phyloP scores from a whole-genome alignment of 2,329 filamentous ascomycete species.

The Cordyceps cicadae region DNA sequence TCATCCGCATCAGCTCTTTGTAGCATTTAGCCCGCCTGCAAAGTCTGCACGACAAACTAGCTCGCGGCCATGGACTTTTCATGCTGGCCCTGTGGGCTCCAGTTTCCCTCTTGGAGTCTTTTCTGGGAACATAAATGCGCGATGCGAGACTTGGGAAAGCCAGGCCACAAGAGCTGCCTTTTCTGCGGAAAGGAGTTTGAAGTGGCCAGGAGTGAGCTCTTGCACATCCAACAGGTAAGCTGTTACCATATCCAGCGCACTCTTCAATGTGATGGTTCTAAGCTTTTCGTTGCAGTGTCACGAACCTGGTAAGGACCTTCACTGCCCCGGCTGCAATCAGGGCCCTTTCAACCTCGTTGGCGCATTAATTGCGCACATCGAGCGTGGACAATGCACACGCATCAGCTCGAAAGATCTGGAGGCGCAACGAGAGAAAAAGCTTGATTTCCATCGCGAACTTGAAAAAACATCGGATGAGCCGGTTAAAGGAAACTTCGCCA shows the following conservation, averaged over 20 bases:
- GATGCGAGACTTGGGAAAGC: constrained; percentile 17
- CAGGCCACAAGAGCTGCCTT: constrained; percentile 28
- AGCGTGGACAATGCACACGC: constrained; percentile 30
- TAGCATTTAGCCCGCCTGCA: too few species aligned
- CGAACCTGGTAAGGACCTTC: constrained; percentile 30
- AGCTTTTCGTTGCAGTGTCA: constrained; percentile 25
- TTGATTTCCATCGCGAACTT: constrained; percentile 26
- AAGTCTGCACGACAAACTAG: too few species aligned
- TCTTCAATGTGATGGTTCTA: background rate
- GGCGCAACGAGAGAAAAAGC: constrained; percentile 27
- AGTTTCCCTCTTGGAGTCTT: constrained; percentile 19
- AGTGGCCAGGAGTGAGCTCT: constrained; percentile 22
- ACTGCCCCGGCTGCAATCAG: constrained; percentile 38
- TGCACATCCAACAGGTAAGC: constrained; percentile 29
- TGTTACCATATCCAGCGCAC: background rate
- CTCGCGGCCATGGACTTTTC: constrained; percentile 12
- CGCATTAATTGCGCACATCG: constrained; percentile 37
- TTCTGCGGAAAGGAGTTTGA: constrained; percentile 30
- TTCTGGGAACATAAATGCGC: constrained; percentile 24
- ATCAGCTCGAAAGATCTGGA: constrained; percentile 28
- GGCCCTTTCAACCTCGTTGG: constrained; percentile 29
- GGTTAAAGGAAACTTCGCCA: constrained; percentile 21
- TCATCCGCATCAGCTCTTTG: background rate
- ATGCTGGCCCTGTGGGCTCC: constrained; percentile 23
- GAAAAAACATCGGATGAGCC: constrained; percentile 20